Evolutionary conservation across 495 filamentous ascomycete genomes (phyloP), one percentile per base, ranked within the genome.

Genomic region (Hypomontagnella monticulosa): DNA sequence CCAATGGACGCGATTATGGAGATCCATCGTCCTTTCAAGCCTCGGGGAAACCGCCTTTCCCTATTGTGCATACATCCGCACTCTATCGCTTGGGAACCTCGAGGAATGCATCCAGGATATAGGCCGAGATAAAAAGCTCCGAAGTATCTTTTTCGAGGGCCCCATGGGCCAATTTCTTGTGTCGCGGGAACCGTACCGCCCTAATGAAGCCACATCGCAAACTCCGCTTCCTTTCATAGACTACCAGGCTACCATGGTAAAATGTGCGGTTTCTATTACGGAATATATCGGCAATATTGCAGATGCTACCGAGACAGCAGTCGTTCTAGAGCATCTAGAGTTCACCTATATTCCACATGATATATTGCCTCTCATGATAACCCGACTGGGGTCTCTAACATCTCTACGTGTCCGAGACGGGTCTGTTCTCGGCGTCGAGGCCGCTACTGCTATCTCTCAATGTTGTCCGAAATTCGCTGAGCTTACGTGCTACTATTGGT

Each of bases 41-140:
- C 52, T 89, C 27, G 84, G 81, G 9, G 73, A 80, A 61, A 91
- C 90, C 0, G 75, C 83, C 27, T 89, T 85, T 60, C 89, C 89
- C 0, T 93, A 94, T 65, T 89, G 85, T 67, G 79, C 81, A 32
- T 92, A 89, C 73, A 83, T 92, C 42, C 85, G 84, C 27, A 71
- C 78, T 18, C 75, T 94, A 23, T 83, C 88, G 65, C 78, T 92
- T 1, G 74, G 83, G 57, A 86, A 88, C 62, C 78, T 93, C 3
- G 63, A 76, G 34, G 69, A 84, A 16, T 79, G 90, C 14, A 78
- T 93, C 8, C 78, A 83, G 1, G 83, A 89, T 58, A 61, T 81
- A 3, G 73, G 60, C 18, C 82, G 82, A 47, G 73, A 74, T 20
- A 66, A 72, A 14, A 58, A 69, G 23, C 71, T 82, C 15, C 65